Conservation (phyloP, 176 grass and related monocot genomes). For the Oryza officinalis region DNA sequence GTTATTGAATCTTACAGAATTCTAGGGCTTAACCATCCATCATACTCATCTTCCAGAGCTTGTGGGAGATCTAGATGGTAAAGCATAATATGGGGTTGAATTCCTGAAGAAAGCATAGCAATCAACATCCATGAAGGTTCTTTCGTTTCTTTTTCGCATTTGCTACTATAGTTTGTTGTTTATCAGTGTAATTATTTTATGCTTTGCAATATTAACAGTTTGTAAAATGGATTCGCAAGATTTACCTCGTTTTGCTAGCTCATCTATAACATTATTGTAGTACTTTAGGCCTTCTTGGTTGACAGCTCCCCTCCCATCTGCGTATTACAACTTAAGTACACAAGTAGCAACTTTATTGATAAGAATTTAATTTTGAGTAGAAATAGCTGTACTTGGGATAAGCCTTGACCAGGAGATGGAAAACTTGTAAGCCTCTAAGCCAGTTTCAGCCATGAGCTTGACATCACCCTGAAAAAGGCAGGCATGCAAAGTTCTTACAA, state of each 20-base stretch:
- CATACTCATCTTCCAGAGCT: slow-evolving; percentile 58
- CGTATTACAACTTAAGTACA: neutral
- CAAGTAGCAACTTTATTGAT: too few relatives aligned
- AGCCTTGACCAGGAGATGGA: slow-evolving; percentile 73
- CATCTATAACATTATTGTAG: neutral
- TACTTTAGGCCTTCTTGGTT: slow-evolving; percentile 59
- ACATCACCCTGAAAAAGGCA: slow-evolving; percentile 40
- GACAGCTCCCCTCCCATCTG: slow-evolving; percentile 69
- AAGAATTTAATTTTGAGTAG: too few relatives aligned
- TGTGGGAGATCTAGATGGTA: slow-evolving; percentile 61
- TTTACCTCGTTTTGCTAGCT: too few relatives aligned
- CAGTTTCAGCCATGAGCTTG: slow-evolving; percentile 48
- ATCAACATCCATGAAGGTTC: too few relatives aligned
- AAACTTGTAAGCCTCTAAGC: slow-evolving; percentile 57
- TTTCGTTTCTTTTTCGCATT: too few relatives aligned
- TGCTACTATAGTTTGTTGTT: too few relatives aligned
- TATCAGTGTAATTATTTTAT: too few relatives aligned
- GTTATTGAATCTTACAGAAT: slow-evolving; percentile 43
- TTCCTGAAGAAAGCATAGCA: slow-evolving; percentile 35
- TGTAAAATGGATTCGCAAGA: too few relatives aligned
- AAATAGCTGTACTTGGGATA: slow-evolving; percentile 43
- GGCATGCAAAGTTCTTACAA: too few relatives aligned
- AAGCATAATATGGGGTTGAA: slow-evolving; percentile 48
- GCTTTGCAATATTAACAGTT: too few relatives aligned
- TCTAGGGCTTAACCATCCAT: slow-evolving; percentile 53